Base-by-base conservation (phyloP, 1,139 yeast species). In the Sugiyamaella grinbergsii region DNA sequence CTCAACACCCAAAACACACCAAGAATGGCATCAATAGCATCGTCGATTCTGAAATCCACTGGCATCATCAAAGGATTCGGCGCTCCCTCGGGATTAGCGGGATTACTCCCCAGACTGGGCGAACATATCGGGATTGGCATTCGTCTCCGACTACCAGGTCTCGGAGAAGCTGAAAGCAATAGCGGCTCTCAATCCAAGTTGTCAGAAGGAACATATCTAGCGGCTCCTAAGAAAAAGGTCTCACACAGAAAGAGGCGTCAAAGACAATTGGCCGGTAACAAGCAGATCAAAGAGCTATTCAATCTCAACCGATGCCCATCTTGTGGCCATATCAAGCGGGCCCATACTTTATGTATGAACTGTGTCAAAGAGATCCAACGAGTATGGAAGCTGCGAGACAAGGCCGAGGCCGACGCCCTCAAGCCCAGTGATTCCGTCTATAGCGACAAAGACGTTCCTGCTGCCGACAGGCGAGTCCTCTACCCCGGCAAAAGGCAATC, bases 171-270 rank as follows among this genome's bases (percentile, higher is more conserved):
- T 2, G 28, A 42, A 19, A 11, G n/a, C 31, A 11, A 24, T 6
- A 24, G 28, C 10, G 32, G 24, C 2, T 13, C 33, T 15, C 15
- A 47, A 18, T 22, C 41, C 20, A 34, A 32, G 22, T 24, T 42
- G 22, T 56, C 59, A 61, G 77, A 81, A 58, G 95, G 95, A 19
- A 78, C 88, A 33, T 74, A 88, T 54, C 75, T 75, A 58, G 98
- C 98, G 2, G 97, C 83, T 2, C 98, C 98, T 51, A 93, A 93
- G 75, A 90, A 91, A 80, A 90, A 89, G 70, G 82, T 82, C 10
- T 89, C 98, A 6, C 87, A 88, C 66, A 81, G 82, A 71, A 86
- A 89, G 70, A 85, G 88, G 65, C 82, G 98, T 70, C 84, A 80
- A 65, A 78, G 87, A 60, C 83, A 86, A 62, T 86, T 88, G 13